Evolutionary conservation across 331 rosid genomes (phyloP), one percentile per base, ranked within the genome.

Genomic region (Malus hybrid): DNA sequence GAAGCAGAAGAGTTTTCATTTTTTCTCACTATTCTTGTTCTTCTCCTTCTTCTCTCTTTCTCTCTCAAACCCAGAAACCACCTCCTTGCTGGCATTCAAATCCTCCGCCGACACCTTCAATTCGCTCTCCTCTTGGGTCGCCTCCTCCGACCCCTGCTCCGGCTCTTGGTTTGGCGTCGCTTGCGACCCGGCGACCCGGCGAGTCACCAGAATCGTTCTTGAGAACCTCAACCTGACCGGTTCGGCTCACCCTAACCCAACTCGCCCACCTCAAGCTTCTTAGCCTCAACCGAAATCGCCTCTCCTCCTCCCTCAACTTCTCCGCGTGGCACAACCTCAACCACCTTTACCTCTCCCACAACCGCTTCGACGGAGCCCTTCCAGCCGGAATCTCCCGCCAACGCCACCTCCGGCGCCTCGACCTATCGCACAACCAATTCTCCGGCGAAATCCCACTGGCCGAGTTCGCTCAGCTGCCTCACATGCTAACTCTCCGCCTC

Each of bases 81-180:
- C 53, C 1, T 68, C 34, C 33, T 28, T 81, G 70, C 81, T 81
- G 13, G 76, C 75, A 16, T 81, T 81, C 63, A 81, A 66, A 22
- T 66, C 72, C 74, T 26, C 61, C 10, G 33, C 81, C 0, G 78
- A 76, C 78, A 52, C 32, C 22, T 52, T 70, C 78, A 57, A 72
- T 68, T 72, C 72, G 62, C 84, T 81, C 32, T 74, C 75, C 36
- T 72, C 78, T 20, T 77, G 84, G 84, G 10, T 56, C 52, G 9
- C 68, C 20, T 71, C 78, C n/a, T 46, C 84, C 29, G 71, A 60
- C 63, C 84, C 75, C 3, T 81, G 84, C 33, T 77, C 81, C 67
- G 53, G 68, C 6, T 18, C 74, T 4, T 81, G 81, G 84, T 75
- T 76, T 20, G 84, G 84, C 18, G 81, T 81, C 75, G 24, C 78